phyloP scores from a whole-genome alignment of 1,284 basidiomycete species.

The Phylloboletellus chloephorus region DNA sequence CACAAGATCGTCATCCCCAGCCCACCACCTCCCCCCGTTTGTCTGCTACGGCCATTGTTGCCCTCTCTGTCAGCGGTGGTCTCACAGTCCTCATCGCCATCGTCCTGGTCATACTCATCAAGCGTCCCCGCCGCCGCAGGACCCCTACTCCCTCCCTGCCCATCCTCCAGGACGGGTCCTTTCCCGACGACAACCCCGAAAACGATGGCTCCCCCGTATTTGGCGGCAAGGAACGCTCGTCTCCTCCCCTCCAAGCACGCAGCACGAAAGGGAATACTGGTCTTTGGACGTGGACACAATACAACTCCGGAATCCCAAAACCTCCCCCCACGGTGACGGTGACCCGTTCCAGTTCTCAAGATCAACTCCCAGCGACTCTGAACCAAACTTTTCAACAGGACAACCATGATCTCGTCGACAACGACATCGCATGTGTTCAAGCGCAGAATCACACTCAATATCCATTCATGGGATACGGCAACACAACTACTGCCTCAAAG shows the following conservation, averaged over 20 bases:
- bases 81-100: constrained; percentile 52
- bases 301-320: constrained; percentile 40
- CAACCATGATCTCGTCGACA: constrained; percentile 1
- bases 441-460: constrained; percentile 21
- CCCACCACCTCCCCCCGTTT: constrained; percentile 11
- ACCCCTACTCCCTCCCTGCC: constrained; percentile 66
- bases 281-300: constrained; percentile 59
- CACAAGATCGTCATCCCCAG: constrained; percentile 8
- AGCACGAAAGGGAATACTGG: constrained; percentile 32
- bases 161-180: constrained; percentile 52
- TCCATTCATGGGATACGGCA: constrained; percentile 22
- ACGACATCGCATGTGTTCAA: constrained; percentile 2
- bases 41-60: constrained; percentile 45
- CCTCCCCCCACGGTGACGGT: constrained; percentile 27
- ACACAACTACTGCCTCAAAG: constrained; percentile 16
- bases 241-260: constrained; percentile 37
- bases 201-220: constrained; percentile 66
- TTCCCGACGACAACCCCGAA: constrained; percentile 40
- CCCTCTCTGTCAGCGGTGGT: constrained; percentile 52
- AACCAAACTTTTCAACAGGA: constrained; percentile 6
- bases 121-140: constrained; percentile 43
- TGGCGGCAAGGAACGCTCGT: constrained; percentile 63
- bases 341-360: constrained; percentile 23
- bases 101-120: constrained; percentile 44
- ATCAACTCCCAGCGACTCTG: constrained; percentile 3